Evolutionary conservation across 176 grass and related monocot genomes (phyloP).

Genomic region (Bromus sterilis): DNA sequence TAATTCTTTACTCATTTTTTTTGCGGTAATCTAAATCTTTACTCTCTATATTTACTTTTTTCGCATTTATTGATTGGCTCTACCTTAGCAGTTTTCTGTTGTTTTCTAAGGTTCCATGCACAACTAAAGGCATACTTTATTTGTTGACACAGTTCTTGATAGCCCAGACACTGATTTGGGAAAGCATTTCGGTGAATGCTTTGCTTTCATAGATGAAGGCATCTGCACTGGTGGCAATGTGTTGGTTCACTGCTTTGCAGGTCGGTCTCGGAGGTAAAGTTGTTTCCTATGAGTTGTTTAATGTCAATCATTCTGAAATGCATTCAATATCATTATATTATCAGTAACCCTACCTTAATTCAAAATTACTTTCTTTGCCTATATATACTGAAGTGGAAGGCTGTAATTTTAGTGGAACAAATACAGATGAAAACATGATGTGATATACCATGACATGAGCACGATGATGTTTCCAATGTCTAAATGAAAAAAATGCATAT

Average conservation of each 20-base stretch:
- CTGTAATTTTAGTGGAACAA: not conserved
- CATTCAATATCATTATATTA: not conserved
- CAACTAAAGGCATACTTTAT: not conserved
- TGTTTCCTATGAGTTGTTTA: not conserved
- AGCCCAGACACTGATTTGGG: conserved; percentile 48
- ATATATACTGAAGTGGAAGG: not conserved
- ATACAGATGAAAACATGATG: not conserved
- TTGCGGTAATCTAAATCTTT: too few species aligned
- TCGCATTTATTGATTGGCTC: not conserved
- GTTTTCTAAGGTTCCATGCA: conserved; percentile 6
- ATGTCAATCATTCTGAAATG: not conserved
- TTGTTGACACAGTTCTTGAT: conserved; percentile 61
- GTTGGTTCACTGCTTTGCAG: conserved; percentile 95
- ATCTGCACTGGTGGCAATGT: conserved; percentile 51
- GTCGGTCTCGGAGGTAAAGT: conserved; percentile 82
- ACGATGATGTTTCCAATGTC: not conserved
- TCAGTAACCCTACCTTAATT: not conserved
- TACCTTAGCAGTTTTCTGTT: not conserved
- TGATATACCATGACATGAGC: not conserved
- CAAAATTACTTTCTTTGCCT: not conserved
- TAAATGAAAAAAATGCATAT: not conserved
- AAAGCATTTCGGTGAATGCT: conserved; percentile 73
- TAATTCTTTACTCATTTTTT: not conserved
- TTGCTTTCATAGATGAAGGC: conserved; percentile 83
- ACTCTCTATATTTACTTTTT: not conserved